Evolutionary conservation across 441 rosid species (phyloP), one percentile per base, ranked within the genome.

Genomic region (Mallotus japonicus): DNA sequence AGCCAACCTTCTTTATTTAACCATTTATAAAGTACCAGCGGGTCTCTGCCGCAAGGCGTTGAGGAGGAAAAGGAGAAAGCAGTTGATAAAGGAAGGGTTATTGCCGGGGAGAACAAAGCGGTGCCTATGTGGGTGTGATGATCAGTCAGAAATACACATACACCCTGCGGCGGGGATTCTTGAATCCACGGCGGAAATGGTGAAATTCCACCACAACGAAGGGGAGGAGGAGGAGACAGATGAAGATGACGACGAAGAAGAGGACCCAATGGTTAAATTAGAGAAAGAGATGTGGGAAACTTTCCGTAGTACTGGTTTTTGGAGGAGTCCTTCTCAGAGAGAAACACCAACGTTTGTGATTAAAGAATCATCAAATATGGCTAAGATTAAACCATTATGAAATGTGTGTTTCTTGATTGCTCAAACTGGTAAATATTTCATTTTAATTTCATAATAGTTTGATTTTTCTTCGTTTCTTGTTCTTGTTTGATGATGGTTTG

Each of bases 271-370:
- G 78, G 6, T 75, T 65, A 80, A 83, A 73, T 77, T 90, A 32
- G 97, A 92, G 86, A 84, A 85, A 60, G 91, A 92, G 82, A 92
- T 92, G 93, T 86, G 87, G 95, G 83, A 88, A 24, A 87, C 73
- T 7, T 90, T 92, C 68, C 83, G 86, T 28, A 83, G 85, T 5
- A 82, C 87, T 15, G 93, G 97, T 0, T 92, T 92, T 68, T 88
- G 95, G 93, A 77, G 95, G 71, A 90, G 95, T 79, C 88, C 91
- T 12, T 90, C 95, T 3, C 92, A 88, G 73, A 85, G 83, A 70
- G 93, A 87, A 63, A 67, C 82, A 0, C 78, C 69, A 22, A 32
- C 19, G 3, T 54, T 17, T 11, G 46, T 9, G 8, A 34, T 40
- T 3, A n/a, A 49, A 24, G 77, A 67, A 10, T 34, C 69, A 37